phyloP scores from a whole-genome alignment of 805 yeast species.

The Candida cerambycidarum region DNA sequence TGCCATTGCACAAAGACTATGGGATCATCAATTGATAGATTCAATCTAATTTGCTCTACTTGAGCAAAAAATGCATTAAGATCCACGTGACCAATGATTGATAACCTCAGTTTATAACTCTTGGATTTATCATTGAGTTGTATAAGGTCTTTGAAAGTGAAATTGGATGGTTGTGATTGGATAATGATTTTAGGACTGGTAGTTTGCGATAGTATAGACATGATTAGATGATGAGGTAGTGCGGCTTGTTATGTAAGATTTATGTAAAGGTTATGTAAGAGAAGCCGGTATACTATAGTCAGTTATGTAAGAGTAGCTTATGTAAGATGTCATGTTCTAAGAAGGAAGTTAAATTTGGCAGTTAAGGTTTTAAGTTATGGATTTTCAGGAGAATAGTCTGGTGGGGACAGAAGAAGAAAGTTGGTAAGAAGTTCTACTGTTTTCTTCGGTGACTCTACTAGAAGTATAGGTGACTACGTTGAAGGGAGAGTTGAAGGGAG shows the following conservation, averaged over 20 bases:
- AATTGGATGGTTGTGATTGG: conserved; percentile 32
- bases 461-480: no score
- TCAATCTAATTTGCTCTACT: conserved; percentile 78
- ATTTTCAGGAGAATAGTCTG: no score
- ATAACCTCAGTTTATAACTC: conserved; percentile 64
- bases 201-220: conserved; percentile 1
- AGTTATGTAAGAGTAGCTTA: background rate
- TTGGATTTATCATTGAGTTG: conserved; percentile 45
- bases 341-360: no score
- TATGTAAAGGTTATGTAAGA: background rate
- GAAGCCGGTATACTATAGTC: no score
- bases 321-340: no score
- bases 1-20: conserved; percentile 95
- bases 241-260: background rate
- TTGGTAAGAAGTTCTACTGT: no score
- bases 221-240: no score
- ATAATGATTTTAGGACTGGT: conserved; percentile 1
- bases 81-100: conserved; percentile 84
- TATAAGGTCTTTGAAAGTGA: conserved; percentile 48
- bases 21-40: conserved; percentile 66
- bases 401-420: no score
- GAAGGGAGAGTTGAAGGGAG: no score
- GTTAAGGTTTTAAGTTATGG: no score
- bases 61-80: conserved; percentile 96
- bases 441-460: no score